These are phyloP conservation scores for Vigna reflexopilosa DNA, from an alignment of 306 rosid genomes.

Conservation along the genomic window DNA sequence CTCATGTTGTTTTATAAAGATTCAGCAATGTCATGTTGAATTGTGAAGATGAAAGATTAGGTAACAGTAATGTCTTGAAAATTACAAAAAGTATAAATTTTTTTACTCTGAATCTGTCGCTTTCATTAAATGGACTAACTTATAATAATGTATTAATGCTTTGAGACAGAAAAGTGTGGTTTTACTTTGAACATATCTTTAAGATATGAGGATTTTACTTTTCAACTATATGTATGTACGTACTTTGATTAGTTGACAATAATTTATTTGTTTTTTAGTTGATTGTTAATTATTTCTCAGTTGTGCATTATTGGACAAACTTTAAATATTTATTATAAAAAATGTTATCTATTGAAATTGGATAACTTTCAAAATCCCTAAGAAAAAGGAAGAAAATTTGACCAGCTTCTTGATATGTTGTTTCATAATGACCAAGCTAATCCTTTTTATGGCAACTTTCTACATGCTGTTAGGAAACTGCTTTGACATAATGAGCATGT, in stretches of 20 bases:
- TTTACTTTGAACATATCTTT: background rate
- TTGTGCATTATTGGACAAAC: background rate
- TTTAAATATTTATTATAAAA: background rate
- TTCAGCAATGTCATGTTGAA: too few relatives aligned
- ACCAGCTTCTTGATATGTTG: conserved; percentile 35
- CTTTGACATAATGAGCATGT: conserved; percentile 9
- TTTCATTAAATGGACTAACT: background rate
- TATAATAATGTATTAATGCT: background rate
- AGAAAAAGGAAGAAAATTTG: conserved; percentile 1
- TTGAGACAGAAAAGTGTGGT: background rate
- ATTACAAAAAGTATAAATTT: background rate
- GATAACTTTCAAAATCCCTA: conserved; percentile 5
- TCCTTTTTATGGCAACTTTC: background rate
- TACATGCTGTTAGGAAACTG: background rate
- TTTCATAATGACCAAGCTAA: conserved; percentile 26
- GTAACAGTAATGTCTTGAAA: background rate
- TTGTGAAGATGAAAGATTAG: too few relatives aligned
- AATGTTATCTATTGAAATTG: background rate
- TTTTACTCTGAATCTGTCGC: background rate
- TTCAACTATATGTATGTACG: background rate
- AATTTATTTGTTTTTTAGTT: background rate
- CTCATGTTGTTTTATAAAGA: too few relatives aligned
- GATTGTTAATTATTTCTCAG: background rate
- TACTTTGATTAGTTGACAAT: background rate
- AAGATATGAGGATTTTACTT: background rate